A percentile compares a stretch with the other conserved stretches of the same genome.
phyloP scores from a whole-genome alignment of 164 flowering plant genomes.

The Hamamelis virginiana region DNA sequence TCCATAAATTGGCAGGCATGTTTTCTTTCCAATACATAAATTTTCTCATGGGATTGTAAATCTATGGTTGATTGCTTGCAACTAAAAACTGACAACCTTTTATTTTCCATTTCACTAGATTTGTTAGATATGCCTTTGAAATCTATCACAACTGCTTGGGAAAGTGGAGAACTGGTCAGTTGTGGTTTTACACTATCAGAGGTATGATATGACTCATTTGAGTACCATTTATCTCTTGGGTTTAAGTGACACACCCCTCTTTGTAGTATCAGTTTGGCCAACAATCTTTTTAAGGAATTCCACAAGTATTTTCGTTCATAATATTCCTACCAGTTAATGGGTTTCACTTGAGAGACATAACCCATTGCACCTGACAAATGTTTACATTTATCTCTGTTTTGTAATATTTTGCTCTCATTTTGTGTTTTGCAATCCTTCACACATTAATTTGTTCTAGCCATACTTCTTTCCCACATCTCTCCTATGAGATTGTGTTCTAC shows the following conservation, averaged over 20 bases:
- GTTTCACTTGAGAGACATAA: no score
- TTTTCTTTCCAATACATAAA: slow-evolving; percentile 7
- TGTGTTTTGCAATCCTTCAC: no score
- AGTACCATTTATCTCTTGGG: not conserved
- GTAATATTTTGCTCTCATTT: no score
- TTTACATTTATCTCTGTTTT: no score
- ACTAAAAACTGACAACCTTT: not conserved
- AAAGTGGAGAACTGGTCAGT: slow-evolving; percentile 67
- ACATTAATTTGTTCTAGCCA: no score
- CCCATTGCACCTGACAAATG: no score
- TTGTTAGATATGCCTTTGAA: slow-evolving; percentile 86
- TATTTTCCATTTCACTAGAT: slow-evolving; percentile 38
- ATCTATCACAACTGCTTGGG: slow-evolving; percentile 83
- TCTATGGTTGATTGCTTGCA: not conserved
- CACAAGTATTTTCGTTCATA: no score
- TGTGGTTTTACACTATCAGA: slow-evolving; percentile 71
- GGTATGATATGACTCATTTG: slow-evolving; percentile 43
- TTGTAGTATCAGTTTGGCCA: not conserved
- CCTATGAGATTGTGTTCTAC: not conserved
- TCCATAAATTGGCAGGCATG: slow-evolving; percentile 78
- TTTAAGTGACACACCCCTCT: not conserved
- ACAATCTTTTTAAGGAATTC: no score
- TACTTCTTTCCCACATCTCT: not conserved
- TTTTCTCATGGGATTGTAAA: not conserved
- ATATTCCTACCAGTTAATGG: no score